phyloP scores from a whole-genome alignment of 495 filamentous ascomycete species.

The Hyaloscypha hepaticicola region DNA sequence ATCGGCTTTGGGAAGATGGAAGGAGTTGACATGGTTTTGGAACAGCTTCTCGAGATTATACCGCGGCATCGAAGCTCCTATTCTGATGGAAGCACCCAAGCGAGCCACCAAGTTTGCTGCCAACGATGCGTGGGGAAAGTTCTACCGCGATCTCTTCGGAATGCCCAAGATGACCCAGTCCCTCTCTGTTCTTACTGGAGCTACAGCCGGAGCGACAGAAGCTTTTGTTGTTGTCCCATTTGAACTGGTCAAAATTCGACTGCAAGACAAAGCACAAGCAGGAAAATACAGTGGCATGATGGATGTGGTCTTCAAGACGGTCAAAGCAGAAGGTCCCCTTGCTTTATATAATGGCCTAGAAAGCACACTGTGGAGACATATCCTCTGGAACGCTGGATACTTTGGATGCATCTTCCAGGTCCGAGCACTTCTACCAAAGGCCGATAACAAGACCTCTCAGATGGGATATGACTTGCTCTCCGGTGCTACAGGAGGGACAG shows the following conservation, averaged over 20 bases:
- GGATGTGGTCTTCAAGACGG: slow-evolving; percentile 85
- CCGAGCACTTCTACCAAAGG: slow-evolving; percentile 73
- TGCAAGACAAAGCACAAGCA: slow-evolving; percentile 93
- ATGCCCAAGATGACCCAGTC: slow-evolving; percentile 83
- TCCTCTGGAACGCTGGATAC: slow-evolving; percentile 97
- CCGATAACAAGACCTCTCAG: slow-evolving; percentile 75
- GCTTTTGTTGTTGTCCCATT: slow-evolving; percentile 94
- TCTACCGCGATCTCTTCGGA: slow-evolving; percentile 84
- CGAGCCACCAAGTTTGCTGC: slow-evolving; percentile 98
- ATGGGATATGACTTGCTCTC: slow-evolving; percentile 85
- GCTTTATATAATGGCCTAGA: slow-evolving; percentile 97
- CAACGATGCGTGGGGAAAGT: slow-evolving; percentile 94
- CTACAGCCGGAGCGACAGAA: slow-evolving; percentile 92
- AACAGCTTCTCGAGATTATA: slow-evolving; percentile 82
- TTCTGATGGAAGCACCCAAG: slow-evolving; percentile 98
- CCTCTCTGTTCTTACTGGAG: slow-evolving; percentile 87
- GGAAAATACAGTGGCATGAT: slow-evolving; percentile 91
- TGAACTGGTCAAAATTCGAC: slow-evolving; percentile 92
- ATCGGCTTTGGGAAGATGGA: neutral
- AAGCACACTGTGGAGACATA: slow-evolving; percentile 93
- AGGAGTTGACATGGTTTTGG: neutral
- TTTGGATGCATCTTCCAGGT: slow-evolving; percentile 99
- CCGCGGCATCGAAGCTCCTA: slow-evolving; percentile 92
- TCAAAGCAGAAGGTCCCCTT: slow-evolving; percentile 77
- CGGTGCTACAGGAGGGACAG: slow-evolving; percentile 82